Evolutionary conservation across 495 filamentous ascomycete species (phyloP).

Genomic region (Penicillium atrosanguineum): DNA sequence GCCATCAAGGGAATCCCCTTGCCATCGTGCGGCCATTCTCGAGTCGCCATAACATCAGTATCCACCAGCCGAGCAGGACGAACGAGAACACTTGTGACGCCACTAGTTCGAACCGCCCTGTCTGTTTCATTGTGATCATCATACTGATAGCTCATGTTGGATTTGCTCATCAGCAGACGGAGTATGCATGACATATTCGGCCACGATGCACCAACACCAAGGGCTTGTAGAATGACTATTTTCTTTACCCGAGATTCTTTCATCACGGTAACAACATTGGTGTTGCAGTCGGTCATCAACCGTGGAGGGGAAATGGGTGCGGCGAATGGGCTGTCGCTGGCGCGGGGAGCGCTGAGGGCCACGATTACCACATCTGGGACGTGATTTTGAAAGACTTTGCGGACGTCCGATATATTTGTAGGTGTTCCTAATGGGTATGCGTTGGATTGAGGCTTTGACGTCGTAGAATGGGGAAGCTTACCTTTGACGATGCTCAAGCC

Average conservation of each 20-base stretch:
- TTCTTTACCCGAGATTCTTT: constrained; percentile 36
- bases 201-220: constrained; percentile 48
- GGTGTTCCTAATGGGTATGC: constrained; percentile 30
- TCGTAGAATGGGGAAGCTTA: background rate
- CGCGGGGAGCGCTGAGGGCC: constrained; percentile 43
- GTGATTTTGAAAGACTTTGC: constrained; percentile 27
- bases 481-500: constrained; percentile 23
- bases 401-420: constrained; percentile 36
- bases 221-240: constrained; percentile 44
- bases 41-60: constrained; percentile 14
- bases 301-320: constrained; percentile 40
- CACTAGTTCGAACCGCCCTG: constrained; percentile 35
- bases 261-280: constrained; percentile 39
- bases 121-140: constrained; percentile 44
- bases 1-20: constrained; percentile 29
- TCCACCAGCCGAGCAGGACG: constrained; percentile 38
- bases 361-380: constrained; percentile 40
- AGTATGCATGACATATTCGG: constrained; percentile 38
- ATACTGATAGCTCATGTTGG: constrained; percentile 45
- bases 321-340: constrained; percentile 44
- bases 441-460: background rate
- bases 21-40: constrained; percentile 27
- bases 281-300: constrained; percentile 45
- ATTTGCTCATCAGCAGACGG: constrained; percentile 40
- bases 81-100: constrained; percentile 43